phyloP scores from a whole-genome alignment of 805 yeast genomes.

The Lipomyces spencermartinsiae region DNA sequence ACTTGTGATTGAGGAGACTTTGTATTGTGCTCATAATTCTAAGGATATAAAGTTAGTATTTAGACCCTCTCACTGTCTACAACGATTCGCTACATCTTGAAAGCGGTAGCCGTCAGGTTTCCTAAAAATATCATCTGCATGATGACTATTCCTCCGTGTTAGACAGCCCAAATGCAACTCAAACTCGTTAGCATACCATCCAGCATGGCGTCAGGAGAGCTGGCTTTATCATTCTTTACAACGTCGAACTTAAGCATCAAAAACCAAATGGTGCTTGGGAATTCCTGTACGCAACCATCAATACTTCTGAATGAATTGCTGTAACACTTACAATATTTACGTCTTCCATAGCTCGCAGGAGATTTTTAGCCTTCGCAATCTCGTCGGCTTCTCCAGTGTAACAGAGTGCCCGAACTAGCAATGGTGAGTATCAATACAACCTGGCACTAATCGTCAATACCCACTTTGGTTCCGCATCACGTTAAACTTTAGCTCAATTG shows the following conservation, averaged over 20 bases:
- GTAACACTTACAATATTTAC: neutral
- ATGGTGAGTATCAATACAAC: neutral
- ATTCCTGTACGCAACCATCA: constrained; percentile 7
- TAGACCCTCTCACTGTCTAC: neutral
- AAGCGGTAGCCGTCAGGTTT: constrained; percentile 15
- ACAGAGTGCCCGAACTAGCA: constrained; percentile 13
- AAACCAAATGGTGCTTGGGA: constrained; percentile 25
- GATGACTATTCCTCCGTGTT: constrained; percentile 8
- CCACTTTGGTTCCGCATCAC: constrained; percentile 18
- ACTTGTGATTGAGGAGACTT: constrained; percentile 11
- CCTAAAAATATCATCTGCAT: constrained; percentile 32
- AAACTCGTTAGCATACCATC: constrained; percentile 17
- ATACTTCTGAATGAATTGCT: neutral
- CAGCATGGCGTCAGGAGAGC: constrained; percentile 16
- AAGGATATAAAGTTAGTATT: neutral
- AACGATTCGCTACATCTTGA: constrained; percentile 11
- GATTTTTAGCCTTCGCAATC: constrained; percentile 17
- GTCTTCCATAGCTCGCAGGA: constrained; percentile 26
- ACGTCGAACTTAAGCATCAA: constrained; percentile 23
- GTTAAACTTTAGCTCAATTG: constrained; percentile 19
- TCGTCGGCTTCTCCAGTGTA: neutral
- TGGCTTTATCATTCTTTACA: constrained; percentile 6
- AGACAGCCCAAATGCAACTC: neutral
- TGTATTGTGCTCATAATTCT: constrained; percentile 19
- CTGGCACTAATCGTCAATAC: neutral